A percentile compares a stretch with the other conserved stretches of the same genome.
phyloP scores from a whole-genome alignment of 257 asterid genomes.

The Solanum raphanifolium region DNA sequence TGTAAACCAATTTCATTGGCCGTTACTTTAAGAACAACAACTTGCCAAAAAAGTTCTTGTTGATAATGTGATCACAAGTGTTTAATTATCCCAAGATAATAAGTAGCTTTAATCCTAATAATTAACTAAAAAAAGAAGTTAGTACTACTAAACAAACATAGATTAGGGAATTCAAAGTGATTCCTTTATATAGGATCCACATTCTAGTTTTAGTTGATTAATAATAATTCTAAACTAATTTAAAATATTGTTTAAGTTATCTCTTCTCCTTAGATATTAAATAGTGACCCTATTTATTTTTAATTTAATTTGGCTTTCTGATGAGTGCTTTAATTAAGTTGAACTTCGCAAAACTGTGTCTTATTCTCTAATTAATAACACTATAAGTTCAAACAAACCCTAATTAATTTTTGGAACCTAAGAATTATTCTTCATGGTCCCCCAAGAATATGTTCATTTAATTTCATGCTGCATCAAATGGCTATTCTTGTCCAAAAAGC shows the following conservation, averaged over 20 bases:
- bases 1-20: constrained; percentile 18
- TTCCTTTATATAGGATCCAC: constrained; percentile 5
- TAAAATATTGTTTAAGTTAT: background rate
- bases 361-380: background rate
- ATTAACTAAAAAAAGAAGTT: constrained; percentile 3
- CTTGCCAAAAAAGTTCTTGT: constrained; percentile 27
- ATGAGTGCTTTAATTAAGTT: background rate
- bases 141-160: background rate
- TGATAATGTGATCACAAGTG: constrained; percentile 32
- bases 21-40: constrained; percentile 37
- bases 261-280: background rate
- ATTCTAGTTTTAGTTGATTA: background rate
- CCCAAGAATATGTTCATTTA: constrained; percentile 1
- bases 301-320: background rate
- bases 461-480: background rate
- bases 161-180: background rate
- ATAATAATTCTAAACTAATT: background rate
- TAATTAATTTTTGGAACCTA: background rate
- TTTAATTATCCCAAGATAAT: constrained; percentile 42
- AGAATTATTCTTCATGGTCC: background rate
- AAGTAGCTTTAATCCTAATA: constrained; percentile 7
- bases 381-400: background rate
- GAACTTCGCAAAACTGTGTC: background rate
- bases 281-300: background rate
- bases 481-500: background rate